phyloP scores from a whole-genome alignment of 768 basidiomycete species.

The Hortiboletus campestris region DNA sequence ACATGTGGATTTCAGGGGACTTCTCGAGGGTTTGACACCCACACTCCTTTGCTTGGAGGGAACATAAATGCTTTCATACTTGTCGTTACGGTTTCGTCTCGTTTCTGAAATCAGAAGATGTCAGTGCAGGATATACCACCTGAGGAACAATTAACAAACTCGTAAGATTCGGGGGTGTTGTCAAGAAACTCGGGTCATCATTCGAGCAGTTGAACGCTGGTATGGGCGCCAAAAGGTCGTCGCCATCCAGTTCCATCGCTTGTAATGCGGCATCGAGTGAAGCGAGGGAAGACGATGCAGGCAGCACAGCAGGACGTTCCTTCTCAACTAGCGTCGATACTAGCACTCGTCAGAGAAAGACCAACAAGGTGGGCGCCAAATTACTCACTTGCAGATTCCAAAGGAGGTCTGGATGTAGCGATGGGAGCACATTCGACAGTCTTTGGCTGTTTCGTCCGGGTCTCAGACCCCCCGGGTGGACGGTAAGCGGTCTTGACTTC shows the following conservation, averaged over 20 bases:
- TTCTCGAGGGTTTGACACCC: not conserved
- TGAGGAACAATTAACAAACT: not conserved
- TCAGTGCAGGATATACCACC: not conserved
- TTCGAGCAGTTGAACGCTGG: not conserved
- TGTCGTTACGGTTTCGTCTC: not conserved
- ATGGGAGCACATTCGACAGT: not conserved
- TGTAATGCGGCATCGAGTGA: constrained; percentile 14
- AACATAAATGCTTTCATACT: not conserved
- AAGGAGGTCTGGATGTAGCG: not conserved
- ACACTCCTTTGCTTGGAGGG: not conserved
- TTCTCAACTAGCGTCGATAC: not conserved
- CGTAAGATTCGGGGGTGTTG: not conserved
- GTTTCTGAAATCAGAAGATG: not conserved
- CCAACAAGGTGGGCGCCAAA: not conserved
- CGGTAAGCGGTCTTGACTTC: constrained; percentile 7
- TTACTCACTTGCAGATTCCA: constrained; percentile 6
- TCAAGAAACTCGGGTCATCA: constrained; percentile 9
- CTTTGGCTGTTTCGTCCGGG: constrained; percentile 6
- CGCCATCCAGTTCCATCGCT: not conserved
- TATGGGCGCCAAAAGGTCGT: constrained; percentile 4
- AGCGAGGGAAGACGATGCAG: constrained; percentile 14
- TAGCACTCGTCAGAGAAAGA: constrained; percentile 6
- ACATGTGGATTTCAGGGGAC: constrained; percentile 8
- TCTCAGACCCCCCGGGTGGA: constrained; percentile 16
- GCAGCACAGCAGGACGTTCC: not conserved